A percentile compares a stretch with the other conserved stretches of the same genome.
Evolutionary conservation across 2,329 filamentous ascomycete species (phyloP).

Genomic region (Epichloe elymi): DNA sequence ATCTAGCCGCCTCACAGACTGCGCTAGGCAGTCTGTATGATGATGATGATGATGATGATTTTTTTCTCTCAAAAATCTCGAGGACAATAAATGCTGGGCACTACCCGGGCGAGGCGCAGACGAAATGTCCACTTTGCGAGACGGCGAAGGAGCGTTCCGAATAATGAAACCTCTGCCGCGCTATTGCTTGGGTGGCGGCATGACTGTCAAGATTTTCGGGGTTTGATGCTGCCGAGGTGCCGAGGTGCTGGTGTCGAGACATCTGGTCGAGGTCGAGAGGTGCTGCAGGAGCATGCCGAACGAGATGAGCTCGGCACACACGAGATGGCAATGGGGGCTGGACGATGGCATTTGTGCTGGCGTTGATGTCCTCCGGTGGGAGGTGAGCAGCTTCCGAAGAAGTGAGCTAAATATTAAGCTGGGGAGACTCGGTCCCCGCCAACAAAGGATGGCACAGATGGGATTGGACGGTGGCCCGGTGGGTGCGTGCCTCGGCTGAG

Average conservation of each 20-base stretch:
- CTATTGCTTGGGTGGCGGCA: background rate
- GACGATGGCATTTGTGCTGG: conserved; percentile 2
- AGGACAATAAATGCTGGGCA: too few relatives aligned
- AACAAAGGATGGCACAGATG: too few relatives aligned
- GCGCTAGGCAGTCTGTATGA: background rate
- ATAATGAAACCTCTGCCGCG: background rate
- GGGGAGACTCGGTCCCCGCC: too few relatives aligned
- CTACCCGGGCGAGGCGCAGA: too few relatives aligned
- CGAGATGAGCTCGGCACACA: conserved; percentile 23
- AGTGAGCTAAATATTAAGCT: too few relatives aligned
- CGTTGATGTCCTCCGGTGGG: background rate
- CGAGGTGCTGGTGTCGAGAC: conserved; percentile 2
- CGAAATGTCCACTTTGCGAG: too few relatives aligned
- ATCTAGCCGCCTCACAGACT: too few relatives aligned
- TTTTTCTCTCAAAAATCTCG: background rate
- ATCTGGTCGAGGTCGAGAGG: conserved; percentile 17
- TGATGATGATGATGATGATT: background rate
- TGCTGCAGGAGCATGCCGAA: conserved; percentile 24
- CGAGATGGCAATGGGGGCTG: conserved; percentile 14
- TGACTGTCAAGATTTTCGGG: background rate
- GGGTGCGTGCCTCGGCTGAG: background rate
- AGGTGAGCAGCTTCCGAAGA: background rate
- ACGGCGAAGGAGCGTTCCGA: too few relatives aligned
- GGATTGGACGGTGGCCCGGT: too few relatives aligned
- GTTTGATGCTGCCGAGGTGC: background rate